Percentiles rank a stretch among this genome's conserved stretches.
Conservation (phyloP, 768 basidiomycete species). For the Phylloporus sp. region DNA sequence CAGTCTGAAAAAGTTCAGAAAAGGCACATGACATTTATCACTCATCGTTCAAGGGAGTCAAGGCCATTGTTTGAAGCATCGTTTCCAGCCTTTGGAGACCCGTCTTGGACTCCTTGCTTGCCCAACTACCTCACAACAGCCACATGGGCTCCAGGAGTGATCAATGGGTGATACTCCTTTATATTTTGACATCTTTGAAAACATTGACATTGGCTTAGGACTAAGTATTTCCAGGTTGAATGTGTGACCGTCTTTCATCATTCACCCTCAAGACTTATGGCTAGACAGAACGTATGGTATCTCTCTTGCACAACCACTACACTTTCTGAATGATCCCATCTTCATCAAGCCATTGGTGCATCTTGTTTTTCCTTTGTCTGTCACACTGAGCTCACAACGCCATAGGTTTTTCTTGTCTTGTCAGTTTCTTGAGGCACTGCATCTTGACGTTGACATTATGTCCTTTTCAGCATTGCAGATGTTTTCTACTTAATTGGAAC, state of each 20-base stretch:
- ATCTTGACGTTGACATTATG: background rate
- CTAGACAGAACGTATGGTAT: conserved; percentile 8
- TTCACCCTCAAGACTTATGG: background rate
- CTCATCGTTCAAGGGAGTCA: no score
- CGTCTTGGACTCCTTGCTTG: conserved; percentile 1
- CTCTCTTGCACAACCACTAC: conserved; percentile 2
- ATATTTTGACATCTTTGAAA: background rate
- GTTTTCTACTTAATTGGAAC: conserved; percentile 1
- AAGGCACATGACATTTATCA: no score
- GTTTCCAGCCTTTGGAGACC: no score
- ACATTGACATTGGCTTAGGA: background rate
- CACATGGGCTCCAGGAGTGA: conserved; percentile 10
- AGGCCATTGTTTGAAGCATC: no score
- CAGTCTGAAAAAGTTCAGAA: no score
- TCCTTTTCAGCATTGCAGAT: conserved; percentile 7
- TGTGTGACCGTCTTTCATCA: background rate
- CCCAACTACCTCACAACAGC: background rate
- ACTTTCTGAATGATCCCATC: conserved; percentile 6
- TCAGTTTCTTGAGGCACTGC: background rate
- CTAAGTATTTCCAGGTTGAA: conserved; percentile 1
- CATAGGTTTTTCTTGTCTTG: conserved; percentile 11
- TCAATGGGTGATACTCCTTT: conserved; percentile 3
- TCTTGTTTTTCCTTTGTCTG: background rate
- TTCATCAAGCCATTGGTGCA: conserved; percentile 11
- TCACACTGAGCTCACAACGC: background rate